These are phyloP conservation scores for Ustilago shanxiensis DNA, from an alignment of 1,284 basidiomycete genomes.

Conservation along the genomic window DNA sequence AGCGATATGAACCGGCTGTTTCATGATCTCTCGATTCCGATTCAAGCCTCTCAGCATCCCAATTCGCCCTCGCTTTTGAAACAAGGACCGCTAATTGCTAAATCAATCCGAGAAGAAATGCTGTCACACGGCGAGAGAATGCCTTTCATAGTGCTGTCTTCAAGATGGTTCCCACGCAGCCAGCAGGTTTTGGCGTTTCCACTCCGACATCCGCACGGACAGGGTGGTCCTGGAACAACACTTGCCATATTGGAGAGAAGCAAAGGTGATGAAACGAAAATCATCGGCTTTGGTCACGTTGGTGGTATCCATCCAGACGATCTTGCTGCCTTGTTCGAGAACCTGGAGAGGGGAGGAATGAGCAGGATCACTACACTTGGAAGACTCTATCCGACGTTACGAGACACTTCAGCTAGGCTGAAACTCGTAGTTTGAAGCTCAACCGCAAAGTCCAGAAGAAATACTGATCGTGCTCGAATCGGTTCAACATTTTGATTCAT, in stretches of 20 bases:
- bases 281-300: not conserved
- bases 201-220: constrained; percentile 1
- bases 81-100: not conserved
- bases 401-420: too few relatives aligned
- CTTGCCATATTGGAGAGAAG: not conserved
- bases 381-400: not conserved
- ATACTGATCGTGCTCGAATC: too few relatives aligned
- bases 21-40: too few relatives aligned
- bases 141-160: not conserved
- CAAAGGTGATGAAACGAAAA: not conserved
- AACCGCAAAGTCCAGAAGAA: too few relatives aligned
- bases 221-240: constrained; percentile 10
- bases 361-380: not conserved
- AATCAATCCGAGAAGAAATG: constrained; percentile 2
- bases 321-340: not conserved
- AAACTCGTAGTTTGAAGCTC: too few relatives aligned
- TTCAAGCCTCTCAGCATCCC: not conserved
- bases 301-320: not conserved
- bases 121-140: not conserved
- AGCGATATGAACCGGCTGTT: not conserved
- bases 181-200: constrained; percentile 2
- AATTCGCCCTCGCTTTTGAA: not conserved
- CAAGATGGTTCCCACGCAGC: not conserved
- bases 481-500: too few relatives aligned
- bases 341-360: not conserved